Evolutionary conservation across 306 rosid species (phyloP), one percentile per base, ranked within the genome.

Genomic region (Argentina anserina): DNA sequence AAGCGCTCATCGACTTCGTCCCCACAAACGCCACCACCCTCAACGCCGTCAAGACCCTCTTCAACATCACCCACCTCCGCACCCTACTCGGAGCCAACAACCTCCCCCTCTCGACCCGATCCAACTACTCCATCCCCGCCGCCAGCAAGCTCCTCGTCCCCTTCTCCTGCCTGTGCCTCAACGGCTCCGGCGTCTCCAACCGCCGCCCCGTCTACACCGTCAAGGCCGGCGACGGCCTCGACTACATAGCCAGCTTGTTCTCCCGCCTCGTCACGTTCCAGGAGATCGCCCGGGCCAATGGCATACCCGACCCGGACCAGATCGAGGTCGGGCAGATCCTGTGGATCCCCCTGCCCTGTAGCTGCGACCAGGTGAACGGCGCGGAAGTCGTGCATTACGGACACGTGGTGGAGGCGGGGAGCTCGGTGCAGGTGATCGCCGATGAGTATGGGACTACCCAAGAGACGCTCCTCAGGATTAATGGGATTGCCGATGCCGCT

Each of bases 291-390:
- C 17, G 0, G 4, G 87, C 70, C 0, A 94, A 86, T 72, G 21
- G 58, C 0, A 29, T 94, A 1, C 0, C 78, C 0, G 25, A 87
- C 49, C 21, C 80, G 14, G 7, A 29, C 8, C 1, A 15, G 10
- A 93, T 93, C 25, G 0, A 0, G 0, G 9, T 36, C 0, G 94
- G 92, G 4, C 83, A 73, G 77, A 3, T 45, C 14, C 25, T 93
- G 67, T 67, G 75, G 86, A 86, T 93, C 72, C 98, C 98, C 0
- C 70, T 94, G 56, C 98, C 97, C 0, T 94, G 98, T 58, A 91
- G 98, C 86, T 91, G 97, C 67, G 98, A 94, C 21, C n/a, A 49
- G 7, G 94, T 89, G 78, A 73, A 33, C 21, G 90, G 76, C 14
- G 14, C 0, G 0, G 56, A 20, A 11, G 97, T 89, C 14, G 82